Percentiles rank a stretch among this genome's conserved stretches.
Evolutionary conservation across 192 early-diverging fungal species (phyloP).

Genomic region (Coemansia sp.): DNA sequence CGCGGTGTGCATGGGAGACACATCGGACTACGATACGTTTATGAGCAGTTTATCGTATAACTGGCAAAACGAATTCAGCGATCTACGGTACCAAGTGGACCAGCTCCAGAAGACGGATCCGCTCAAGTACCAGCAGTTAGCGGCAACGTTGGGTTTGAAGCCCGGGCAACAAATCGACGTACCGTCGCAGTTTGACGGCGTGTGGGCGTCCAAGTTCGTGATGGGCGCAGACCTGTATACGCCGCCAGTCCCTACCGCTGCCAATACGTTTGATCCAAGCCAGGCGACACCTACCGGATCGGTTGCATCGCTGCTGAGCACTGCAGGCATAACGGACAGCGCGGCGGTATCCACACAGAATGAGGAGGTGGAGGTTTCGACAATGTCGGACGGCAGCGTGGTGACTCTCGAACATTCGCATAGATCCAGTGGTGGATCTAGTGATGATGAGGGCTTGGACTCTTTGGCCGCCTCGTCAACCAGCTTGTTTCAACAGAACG

Average conservation of each 20-base stretch:
- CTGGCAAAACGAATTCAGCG: conserved; percentile 52
- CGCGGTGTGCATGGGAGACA: neutral
- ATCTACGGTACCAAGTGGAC: conserved; percentile 46
- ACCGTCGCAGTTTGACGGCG: conserved; percentile 30
- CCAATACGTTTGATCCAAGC: conserved; percentile 10
- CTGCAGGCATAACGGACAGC: neutral
- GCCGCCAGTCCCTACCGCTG: conserved; percentile 19
- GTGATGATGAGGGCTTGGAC: conserved; percentile 15
- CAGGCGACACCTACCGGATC: conserved; percentile 13
- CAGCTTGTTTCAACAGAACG: conserved; percentile 21
- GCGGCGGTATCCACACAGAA: neutral
- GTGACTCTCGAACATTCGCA: neutral
- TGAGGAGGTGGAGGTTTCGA: neutral
- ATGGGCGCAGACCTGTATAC: conserved; percentile 40
- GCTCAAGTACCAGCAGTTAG: conserved; percentile 33
- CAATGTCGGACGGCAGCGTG: neutral
- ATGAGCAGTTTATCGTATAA: conserved; percentile 51
- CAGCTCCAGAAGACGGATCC: conserved; percentile 42
- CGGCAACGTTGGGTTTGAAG: conserved; percentile 31
- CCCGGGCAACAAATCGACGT: conserved; percentile 25
- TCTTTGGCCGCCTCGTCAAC: neutral
- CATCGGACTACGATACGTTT: conserved; percentile 25
- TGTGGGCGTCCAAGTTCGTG: conserved; percentile 49
- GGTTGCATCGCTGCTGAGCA: neutral
- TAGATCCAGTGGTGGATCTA: neutral